Conservation (phyloP, 2,329 filamentous ascomycete species). For the Diaporthe sp. region DNA sequence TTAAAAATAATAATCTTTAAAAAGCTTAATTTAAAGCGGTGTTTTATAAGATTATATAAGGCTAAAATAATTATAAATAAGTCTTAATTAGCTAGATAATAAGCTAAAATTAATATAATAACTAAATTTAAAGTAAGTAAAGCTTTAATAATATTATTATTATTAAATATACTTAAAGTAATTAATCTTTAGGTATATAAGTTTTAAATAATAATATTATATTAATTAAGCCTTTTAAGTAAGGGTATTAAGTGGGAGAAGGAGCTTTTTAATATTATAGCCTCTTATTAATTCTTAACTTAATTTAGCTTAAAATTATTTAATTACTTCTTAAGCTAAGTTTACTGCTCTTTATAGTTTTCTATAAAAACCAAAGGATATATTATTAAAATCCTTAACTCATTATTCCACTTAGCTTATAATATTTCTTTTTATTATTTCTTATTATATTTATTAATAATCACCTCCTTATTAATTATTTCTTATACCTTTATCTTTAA, state of each 20-base stretch:
- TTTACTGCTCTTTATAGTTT: too few relatives aligned
- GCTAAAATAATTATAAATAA: background rate
- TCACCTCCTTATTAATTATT: too few relatives aligned
- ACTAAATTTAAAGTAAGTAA: background rate
- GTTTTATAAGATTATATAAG: background rate
- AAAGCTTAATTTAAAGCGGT: background rate
- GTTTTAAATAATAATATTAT: background rate
- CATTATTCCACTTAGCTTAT: too few relatives aligned
- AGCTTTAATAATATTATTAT: background rate
- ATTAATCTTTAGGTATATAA: background rate
- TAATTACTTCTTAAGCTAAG: background rate
- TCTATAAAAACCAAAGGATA: background rate
- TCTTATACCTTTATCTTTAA: too few relatives aligned
- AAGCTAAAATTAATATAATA: background rate
- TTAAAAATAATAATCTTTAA: background rate
- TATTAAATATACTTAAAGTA: background rate
- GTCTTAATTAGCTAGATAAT: background rate
- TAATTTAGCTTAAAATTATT: background rate
- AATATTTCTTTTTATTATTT: too few relatives aligned
- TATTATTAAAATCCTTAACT: background rate
- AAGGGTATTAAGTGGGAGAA: too few relatives aligned
- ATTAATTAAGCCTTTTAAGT: background rate
- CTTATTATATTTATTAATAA: too few relatives aligned
- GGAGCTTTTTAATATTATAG: background rate
- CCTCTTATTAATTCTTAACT: background rate